Conservation (phyloP, 2,329 filamentous ascomycete species). For the Alternaria sp. region DNA sequence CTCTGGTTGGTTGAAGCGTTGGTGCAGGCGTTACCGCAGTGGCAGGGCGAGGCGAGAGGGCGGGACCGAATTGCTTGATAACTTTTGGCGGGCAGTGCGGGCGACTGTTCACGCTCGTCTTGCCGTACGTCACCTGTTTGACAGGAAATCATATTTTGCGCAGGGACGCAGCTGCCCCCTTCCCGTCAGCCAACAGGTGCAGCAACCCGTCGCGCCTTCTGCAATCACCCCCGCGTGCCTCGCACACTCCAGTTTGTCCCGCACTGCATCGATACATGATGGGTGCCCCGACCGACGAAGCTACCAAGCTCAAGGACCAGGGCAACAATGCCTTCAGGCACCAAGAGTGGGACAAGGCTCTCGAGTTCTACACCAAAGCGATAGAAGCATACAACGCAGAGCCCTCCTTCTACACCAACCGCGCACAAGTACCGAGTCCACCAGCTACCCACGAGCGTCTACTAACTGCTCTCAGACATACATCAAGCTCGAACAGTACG, state of each 20-base stretch:
- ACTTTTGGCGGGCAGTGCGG: conserved; percentile 29
- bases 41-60: conserved; percentile 40
- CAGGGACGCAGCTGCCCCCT: conserved; percentile 14
- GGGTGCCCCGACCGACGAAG: conserved; percentile 67
- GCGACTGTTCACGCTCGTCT: conserved; percentile 21
- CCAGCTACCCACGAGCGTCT: conserved; percentile 22
- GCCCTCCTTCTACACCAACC: conserved; percentile 90
- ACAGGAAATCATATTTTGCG: conserved; percentile 7
- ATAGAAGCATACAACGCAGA: conserved; percentile 85
- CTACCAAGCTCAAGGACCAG: conserved; percentile 85
- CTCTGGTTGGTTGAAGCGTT: conserved; percentile 31
- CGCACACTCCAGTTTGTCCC: conserved; percentile 23
- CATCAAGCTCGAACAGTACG: conserved; percentile 94
- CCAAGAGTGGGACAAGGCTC: conserved; percentile 84
- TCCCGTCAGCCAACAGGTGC: conserved; percentile 15
- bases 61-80: conserved; percentile 37
- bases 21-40: conserved; percentile 20
- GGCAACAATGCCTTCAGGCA: conserved; percentile 91
- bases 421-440: conserved; percentile 77
- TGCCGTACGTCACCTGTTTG: conserved; percentile 21
- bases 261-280: conserved; percentile 32
- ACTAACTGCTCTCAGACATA: conserved; percentile 69
- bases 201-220: conserved; percentile 31
- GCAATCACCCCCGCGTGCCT: conserved; percentile 21
- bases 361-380: conserved; percentile 85